A percentile compares a stretch with the other conserved stretches of the same genome.
phyloP scores from a whole-genome alignment of 2,329 filamentous ascomycete species.

The Microsporum audouinii region DNA sequence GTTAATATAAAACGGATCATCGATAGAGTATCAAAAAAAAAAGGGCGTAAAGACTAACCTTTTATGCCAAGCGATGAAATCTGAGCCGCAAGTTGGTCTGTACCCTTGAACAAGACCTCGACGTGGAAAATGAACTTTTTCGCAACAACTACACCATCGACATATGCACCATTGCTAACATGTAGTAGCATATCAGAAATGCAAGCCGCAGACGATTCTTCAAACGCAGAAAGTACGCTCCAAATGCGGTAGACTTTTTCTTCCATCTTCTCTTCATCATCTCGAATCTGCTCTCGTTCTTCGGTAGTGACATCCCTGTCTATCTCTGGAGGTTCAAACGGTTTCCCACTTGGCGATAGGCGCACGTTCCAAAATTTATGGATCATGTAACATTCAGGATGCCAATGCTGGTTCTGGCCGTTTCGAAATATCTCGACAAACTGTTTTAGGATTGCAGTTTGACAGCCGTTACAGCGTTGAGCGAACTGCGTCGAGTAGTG shows the following conservation, averaged over 20 bases:
- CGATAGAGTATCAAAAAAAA: background rate
- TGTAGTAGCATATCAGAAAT: slow-evolving; percentile 98
- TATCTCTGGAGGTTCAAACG: slow-evolving; percentile 33
- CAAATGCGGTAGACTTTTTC: slow-evolving; percentile 97
- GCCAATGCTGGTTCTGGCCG: slow-evolving; percentile 97
- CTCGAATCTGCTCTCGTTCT: slow-evolving; percentile 62
- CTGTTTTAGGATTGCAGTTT: slow-evolving; percentile 94
- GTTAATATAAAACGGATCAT: background rate
- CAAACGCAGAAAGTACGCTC: slow-evolving; percentile 93
- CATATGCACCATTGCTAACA: slow-evolving; percentile 92
- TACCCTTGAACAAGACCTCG: slow-evolving; percentile 79
- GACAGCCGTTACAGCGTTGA: slow-evolving; percentile 89
- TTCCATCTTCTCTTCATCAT: slow-evolving; percentile 87
- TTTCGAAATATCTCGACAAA: slow-evolving; percentile 99
- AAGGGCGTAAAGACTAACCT: slow-evolving; percentile 38
- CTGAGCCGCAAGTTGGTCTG: slow-evolving; percentile 68
- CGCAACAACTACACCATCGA: slow-evolving; percentile 87
- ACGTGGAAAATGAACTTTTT: slow-evolving; percentile 96
- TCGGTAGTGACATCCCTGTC: slow-evolving; percentile 52
- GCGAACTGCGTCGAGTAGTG: slow-evolving; percentile 98
- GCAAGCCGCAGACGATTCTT: slow-evolving; percentile 93
- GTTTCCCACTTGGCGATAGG: slow-evolving; percentile 52
- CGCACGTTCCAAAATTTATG: slow-evolving; percentile 99
- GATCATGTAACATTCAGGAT: slow-evolving; percentile 99
- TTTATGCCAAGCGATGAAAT: slow-evolving; percentile 61